Base-by-base conservation (phyloP, 352 stramenopile species). In the Elongisporangium undulatum region DNA sequence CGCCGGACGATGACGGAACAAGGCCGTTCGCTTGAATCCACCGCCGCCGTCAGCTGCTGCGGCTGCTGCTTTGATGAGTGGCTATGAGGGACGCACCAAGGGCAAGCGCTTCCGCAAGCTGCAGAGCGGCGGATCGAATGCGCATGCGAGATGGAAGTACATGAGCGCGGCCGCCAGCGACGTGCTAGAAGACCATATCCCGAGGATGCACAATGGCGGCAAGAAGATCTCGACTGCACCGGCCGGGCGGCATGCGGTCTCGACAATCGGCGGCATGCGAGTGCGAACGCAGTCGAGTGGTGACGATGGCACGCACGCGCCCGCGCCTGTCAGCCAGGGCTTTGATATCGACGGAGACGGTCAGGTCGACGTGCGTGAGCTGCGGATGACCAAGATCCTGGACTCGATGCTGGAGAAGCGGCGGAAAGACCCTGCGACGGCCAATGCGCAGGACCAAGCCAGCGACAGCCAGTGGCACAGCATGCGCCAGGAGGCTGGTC, bases 271-370 rank as follows among this genome's bases (percentile, higher is more conserved):
- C 29, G 34, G 50, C 45, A 26, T 17, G 6, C 16, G 15, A 61
- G 29, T 8, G 59, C 56, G 45, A 9, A 7, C 19, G 8, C 49
- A 41, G 9, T 9, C 29, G 8, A 10, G 19, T 22, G 12, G 17
- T 24, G 3, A 50, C 29, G 10, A 57, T 45, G 34, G 49, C 51
- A 51, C 55, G 50, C n/a, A 21, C 48, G 59, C 53, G 53, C 26
- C 20, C 55, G 29, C 29, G 1, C 5, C 29, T 15, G 29, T 41
- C 29, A 41, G 29, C 29, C 4, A 41, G 13, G 77, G 71, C 24
- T 87, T 84, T 38, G 79, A 90, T 56, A 90, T 87, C 57, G 77
- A 90, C 49, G 77, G 79, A 24, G 79, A 90, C 45, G 79, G 79
- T 0, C 64, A 83, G 29, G 69, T 90, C 55, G 79, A 90, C 49